Evolutionary conservation across 2,329 filamentous ascomycete genomes (phyloP).

Genomic region (Fusarium sp.): DNA sequence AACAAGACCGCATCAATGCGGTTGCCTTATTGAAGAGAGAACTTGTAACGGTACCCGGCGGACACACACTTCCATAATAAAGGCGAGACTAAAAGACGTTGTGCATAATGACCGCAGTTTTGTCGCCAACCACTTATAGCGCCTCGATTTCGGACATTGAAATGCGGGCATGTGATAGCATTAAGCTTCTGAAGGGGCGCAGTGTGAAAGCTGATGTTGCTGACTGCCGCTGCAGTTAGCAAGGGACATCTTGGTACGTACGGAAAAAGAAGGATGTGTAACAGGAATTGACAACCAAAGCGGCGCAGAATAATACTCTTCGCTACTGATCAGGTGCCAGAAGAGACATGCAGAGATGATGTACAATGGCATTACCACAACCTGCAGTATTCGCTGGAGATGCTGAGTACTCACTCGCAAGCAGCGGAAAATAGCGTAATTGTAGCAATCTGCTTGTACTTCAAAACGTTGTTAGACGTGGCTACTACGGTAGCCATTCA

Average conservation of each 20-base stretch:
- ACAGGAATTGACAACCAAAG: neutral
- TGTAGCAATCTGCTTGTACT: neutral
- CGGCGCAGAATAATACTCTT: neutral
- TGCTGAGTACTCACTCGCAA: neutral
- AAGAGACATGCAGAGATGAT: neutral
- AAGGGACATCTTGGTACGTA: neutral
- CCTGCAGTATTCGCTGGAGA: neutral
- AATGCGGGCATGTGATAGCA: neutral
- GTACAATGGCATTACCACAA: neutral
- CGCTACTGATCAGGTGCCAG: neutral
- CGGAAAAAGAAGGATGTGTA: neutral
- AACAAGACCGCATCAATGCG: neutral
- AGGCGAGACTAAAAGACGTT: neutral
- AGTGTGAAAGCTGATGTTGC: neutral
- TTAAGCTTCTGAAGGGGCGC: neutral
- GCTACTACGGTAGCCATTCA: neutral
- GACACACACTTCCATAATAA: conserved; percentile 1
- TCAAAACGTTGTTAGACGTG: neutral
- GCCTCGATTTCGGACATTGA: neutral
- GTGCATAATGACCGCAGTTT: neutral
- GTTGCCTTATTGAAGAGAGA: neutral
- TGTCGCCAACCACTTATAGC: neutral
- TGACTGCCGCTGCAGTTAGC: neutral
- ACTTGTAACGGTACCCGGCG: neutral
- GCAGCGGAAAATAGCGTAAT: neutral